Evolutionary conservation across 1,139 yeast species (phyloP), one percentile per base, ranked within the genome.

Genomic region (Yamadazyma atlantica): DNA sequence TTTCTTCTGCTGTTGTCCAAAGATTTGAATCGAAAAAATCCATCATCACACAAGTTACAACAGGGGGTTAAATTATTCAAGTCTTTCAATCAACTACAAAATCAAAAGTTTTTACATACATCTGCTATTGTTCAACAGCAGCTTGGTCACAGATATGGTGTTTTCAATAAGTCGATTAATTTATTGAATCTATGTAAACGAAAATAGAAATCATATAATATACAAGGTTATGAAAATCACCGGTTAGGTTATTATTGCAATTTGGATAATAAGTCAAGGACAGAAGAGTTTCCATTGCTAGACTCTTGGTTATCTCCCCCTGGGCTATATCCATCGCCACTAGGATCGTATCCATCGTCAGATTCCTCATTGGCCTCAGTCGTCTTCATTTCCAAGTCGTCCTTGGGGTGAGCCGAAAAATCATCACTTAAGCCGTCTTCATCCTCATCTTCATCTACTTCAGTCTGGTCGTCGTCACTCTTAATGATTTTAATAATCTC

Each of bases 231-330:
- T 12, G 10, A 5, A 4, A 4, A 13, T 14, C 17, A 24, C 27
- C n/a, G 27, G n/a, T n/a, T 24, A 5, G 19, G n/a, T 15, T 9
- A 15, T 36, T 40, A 62, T 14, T 60, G 59, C 35, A 67, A 52
- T 43, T 66, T 66, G 2, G 70, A 62, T 41, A 67, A 54, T 29
- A 67, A 45, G 44, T 64, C 64, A 55, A 66, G 56, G 4, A 46
- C 51, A 13, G 45, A 42, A 21, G 39, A 14, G 11, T 14, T 27
- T 27, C 48, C n/a, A 47, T 45, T 32, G 13, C 48, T 38, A 14
- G 7, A 4, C 9, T 27, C 11, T 6, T 14, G 5, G 11, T n/a
- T 41, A n/a, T 33, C 49, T 8, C 11, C 12, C 6, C 22, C 22
- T 19, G 6, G 8, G 22, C 22, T 9, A n/a, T n/a, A n/a, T 19